A percentile compares a stretch with the other conserved stretches of the same genome.
phyloP scores from a whole-genome alignment of 805 yeast species.

The Kodamaea sagamina region DNA sequence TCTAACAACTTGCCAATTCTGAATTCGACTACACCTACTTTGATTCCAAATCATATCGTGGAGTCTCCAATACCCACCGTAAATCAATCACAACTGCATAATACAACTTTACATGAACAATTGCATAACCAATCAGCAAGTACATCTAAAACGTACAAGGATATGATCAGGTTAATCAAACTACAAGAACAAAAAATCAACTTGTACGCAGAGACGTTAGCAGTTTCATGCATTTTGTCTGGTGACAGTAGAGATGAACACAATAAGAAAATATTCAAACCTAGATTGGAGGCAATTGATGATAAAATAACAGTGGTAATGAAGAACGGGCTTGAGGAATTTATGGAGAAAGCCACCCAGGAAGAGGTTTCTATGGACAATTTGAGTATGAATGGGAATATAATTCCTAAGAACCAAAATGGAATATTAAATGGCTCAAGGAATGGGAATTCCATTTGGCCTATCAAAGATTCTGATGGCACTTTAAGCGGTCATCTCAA shows the following conservation, averaged over 20 bases:
- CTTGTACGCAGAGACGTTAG: slow-evolving; percentile 12
- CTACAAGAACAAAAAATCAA: slow-evolving; percentile 12
- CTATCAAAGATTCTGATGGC: too few relatives aligned
- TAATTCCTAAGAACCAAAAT: not conserved
- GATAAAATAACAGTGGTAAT: slow-evolving; percentile 3
- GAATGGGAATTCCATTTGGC: too few relatives aligned
- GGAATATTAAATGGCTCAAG: too few relatives aligned
- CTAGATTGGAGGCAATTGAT: slow-evolving; percentile 6
- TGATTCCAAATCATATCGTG: too few relatives aligned
- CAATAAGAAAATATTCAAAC: slow-evolving; percentile 11
- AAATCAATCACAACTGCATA: too few relatives aligned
- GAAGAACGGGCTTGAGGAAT: slow-evolving; percentile 2
- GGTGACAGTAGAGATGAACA: slow-evolving; percentile 12
- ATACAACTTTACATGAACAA: too few relatives aligned
- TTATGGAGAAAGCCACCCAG: slow-evolving; percentile 6
- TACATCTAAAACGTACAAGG: not conserved
- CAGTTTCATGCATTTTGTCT: slow-evolving; percentile 11
- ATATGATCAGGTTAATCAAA: slow-evolving; percentile 6
- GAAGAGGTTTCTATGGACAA: not conserved
- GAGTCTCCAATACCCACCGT: too few relatives aligned
- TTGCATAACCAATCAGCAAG: not conserved
- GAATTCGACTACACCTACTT: too few relatives aligned
- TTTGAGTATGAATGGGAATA: not conserved
- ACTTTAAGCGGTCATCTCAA: too few relatives aligned
- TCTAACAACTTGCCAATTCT: too few relatives aligned